Evolutionary conservation across 2,329 filamentous ascomycete species (phyloP), one percentile per base, ranked within the genome.

Genomic region (Alternaria sp.): DNA sequence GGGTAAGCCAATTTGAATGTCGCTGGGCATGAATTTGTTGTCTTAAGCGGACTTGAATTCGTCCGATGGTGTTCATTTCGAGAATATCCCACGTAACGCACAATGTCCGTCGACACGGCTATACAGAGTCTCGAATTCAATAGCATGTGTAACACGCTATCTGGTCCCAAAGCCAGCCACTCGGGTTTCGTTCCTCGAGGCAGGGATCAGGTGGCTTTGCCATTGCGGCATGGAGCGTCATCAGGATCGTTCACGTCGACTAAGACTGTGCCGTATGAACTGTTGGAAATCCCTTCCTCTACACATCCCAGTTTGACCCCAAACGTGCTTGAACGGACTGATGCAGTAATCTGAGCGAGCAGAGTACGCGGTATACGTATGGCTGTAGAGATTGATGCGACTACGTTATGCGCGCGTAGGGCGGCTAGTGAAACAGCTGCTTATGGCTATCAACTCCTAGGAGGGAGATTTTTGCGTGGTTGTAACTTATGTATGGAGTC

Each of bases 231-330:
- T 48, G 14, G 46, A 48, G 30, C 18, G 46, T 7, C 20, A 36
- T 32, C 3, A 49, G 5, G 14, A 24, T 49, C 20, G 46, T 49
- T 49, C 22, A n/a, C 16, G 14, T 49, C n/a, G 7, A 32, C 46
- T 49, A 8, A 30, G 36, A 49, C 8, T 49, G 32, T 49, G 46
- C 46, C 32, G 46, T 49, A 49, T 16, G 18, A 49, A 49, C 20
- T 36, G 24, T 36, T 49, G 30, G 46, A 49, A 49, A 49, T 36
- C 20, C 30, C 46, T 49, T 49, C n/a, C 46, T 49, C 16, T 7
- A 24, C 9, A 36, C 30, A 16, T 20, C 46, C 7, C 18, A 1
- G 46, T 4, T 6, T 36, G 30, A 16, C 46, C 14, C 14, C 30
- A 49, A n/a, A 49, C 18, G 2, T 18, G 30, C 8, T 20, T 49